Evolutionary conservation across 2,329 filamentous ascomycete species (phyloP), one percentile per base, ranked within the genome.

Genomic region (Aspergillus sp.): DNA sequence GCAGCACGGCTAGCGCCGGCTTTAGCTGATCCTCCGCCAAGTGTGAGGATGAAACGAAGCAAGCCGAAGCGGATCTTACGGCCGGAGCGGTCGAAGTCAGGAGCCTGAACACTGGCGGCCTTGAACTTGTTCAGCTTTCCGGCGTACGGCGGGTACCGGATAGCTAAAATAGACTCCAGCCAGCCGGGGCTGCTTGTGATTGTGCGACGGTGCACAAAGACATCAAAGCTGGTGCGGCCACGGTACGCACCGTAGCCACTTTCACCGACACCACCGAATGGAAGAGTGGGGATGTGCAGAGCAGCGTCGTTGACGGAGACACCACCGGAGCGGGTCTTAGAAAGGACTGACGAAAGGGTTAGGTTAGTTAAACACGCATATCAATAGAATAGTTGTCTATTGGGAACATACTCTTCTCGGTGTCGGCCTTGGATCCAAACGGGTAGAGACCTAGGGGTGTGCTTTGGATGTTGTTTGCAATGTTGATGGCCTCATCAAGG

Each of bases 361-460:
- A 52, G 25, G 51, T 59, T 40, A 52, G 37, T 54, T 44, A 56
- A 12, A 14, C 12, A 31, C 9, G 27, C 27, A 6, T 15, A 9
- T 43, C 23, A 9, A 25, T 40, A 17, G n/a, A 25, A 46, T 21
- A 48, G 15, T n/a, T 31, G 44, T 37, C 33, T 35, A 37, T 7
- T 2, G 15, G 44, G 9, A 19, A 69, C 81, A 67, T 79, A 90
- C 89, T 81, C 71, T 89, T 89, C 31, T 89, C 81, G 46, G 88
- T 90, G 71, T 97, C 93, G 3, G 80, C 80, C 67, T 91, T 90
- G 62, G 82, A 89, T 55, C 93, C 93, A 75, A 98, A 98, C 6
- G 90, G 85, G 73, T 91, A 96, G 45, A 97, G 80, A 9, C 88
- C 87, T 41, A 99, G 81, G 0, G 95, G 93, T 0, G 93, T 97